Base-by-base conservation (phyloP, 2,329 filamentous ascomycete species). In the Aspergillus tanneri region DNA sequence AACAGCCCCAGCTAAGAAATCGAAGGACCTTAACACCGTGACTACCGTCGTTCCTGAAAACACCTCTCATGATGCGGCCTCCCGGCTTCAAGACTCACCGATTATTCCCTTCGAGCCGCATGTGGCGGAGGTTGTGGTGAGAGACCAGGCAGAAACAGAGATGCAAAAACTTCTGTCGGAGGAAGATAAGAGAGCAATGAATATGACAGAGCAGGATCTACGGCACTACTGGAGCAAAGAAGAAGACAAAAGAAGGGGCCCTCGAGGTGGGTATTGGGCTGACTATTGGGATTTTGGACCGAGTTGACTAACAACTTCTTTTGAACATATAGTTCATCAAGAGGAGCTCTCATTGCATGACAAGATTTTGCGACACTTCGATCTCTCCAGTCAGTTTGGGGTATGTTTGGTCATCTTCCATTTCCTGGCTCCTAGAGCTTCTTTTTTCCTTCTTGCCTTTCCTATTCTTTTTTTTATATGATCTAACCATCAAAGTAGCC, bases 331-430 rank as follows among this genome's bases (percentile, higher is more conserved):
- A 75, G 84, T 95, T 27, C 93, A 97, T 63, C 90, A 95, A 71
- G 71, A 85, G 60, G 85, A 78, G 2, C 65, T 97, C 58, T 79
- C 77, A 9, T 57, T 87, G 37, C 78, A 86, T 47, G 91, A 97
- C 77, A 96, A 92, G 76, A 83, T 97, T 21, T 71, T 97, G 61
- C 78, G 92, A 54, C 88, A 96, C 67, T 99, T 93, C 71, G 93
- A 99, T 67, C 86, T 95, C 57, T 93, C 86, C 63, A 88, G 82
- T 51, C 88, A 96, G 62, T 99, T 88, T 68, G 93, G 93, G 47
- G 90, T 95, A 82, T 75, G 88, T 83, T n/a, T 45, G 37, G 7
- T 30, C 44, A 36, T 5, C 46, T 8, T n/a, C 14, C 12, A 6
- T 23, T 30, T 10, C 6, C 10, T 32, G 7, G n/a, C 14, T 12